Percentiles rank a stretch among this genome's conserved stretches.
phyloP scores from a whole-genome alignment of 768 basidiomycete species.

The Kwoniella pini region DNA sequence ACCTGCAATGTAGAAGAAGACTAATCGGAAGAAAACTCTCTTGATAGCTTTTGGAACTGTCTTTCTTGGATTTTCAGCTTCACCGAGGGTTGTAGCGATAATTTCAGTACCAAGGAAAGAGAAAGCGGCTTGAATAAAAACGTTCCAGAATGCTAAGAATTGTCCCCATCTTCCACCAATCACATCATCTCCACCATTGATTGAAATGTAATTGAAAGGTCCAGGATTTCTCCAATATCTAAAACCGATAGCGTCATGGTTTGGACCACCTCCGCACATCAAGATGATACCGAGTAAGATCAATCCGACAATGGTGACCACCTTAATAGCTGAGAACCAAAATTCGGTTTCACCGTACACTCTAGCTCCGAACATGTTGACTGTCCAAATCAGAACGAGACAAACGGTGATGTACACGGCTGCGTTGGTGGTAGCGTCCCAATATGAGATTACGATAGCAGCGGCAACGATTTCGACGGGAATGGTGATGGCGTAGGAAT shows the following conservation, averaged over 20 bases:
- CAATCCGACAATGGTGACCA: constrained; percentile 57
- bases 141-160: constrained; percentile 53
- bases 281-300: constrained; percentile 54
- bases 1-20: constrained; percentile 52
- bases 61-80: constrained; percentile 50
- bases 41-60: constrained; percentile 52
- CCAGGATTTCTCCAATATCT: constrained; percentile 51
- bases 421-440: constrained; percentile 44
- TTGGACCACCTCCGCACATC: constrained; percentile 52
- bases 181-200: constrained; percentile 35
- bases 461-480: constrained; percentile 47
- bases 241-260: constrained; percentile 52
- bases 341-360: constrained; percentile 63
- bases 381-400: constrained; percentile 45
- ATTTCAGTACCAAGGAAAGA: constrained; percentile 47
- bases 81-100: constrained; percentile 47
- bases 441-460: constrained; percentile 51
- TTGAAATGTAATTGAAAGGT: constrained; percentile 35
- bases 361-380: constrained; percentile 57
- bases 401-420: constrained; percentile 56
- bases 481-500: constrained; percentile 53
- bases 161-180: constrained; percentile 41
- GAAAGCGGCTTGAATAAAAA: constrained; percentile 53
- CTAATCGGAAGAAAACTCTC: constrained; percentile 51
- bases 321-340: constrained; percentile 60